These are phyloP conservation scores for Candida dubliniensis DNA, from an alignment of 1,139 yeast genomes.

Conservation along the genomic window DNA sequence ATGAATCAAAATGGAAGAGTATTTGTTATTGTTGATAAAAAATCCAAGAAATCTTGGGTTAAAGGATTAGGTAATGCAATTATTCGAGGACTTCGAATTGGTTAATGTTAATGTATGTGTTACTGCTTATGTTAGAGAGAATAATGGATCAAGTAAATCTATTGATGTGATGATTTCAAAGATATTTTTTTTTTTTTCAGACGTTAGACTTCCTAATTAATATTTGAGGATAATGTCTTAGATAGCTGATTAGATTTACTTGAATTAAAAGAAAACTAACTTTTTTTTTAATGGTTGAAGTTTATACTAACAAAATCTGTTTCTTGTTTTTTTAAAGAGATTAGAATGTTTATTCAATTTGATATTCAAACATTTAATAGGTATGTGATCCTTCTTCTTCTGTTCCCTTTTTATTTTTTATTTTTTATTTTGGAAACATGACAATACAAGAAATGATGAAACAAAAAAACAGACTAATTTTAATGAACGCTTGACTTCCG, in stretches of 20 bases:
- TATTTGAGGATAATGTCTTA: slow-evolving; percentile 30
- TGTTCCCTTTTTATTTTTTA: background rate
- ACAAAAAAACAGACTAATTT: slow-evolving; percentile 13
- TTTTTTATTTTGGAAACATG: background rate
- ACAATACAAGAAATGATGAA: slow-evolving; percentile 9
- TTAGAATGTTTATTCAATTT: background rate
- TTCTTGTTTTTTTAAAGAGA: background rate
- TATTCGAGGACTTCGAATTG: slow-evolving; percentile 49
- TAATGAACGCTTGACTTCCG: slow-evolving; percentile 16
- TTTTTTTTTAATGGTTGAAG: background rate
- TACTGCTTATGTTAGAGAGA: background rate
- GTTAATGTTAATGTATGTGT: slow-evolving; percentile 19
- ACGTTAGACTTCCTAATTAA: slow-evolving; percentile 32
- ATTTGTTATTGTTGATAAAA: slow-evolving; percentile 66
- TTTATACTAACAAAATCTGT: background rate
- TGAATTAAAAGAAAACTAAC: background rate
- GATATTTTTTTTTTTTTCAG: slow-evolving; percentile 24
- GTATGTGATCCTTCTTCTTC: slow-evolving; percentile 2
- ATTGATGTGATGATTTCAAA: slow-evolving; percentile 26
- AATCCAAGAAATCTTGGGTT: slow-evolving; percentile 74
- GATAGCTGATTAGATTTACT: slow-evolving; percentile 20
- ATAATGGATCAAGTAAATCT: no score
- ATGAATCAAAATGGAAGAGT: slow-evolving; percentile 89
- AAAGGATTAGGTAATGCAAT: slow-evolving; percentile 77
- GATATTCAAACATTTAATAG: background rate